A percentile compares a stretch with the other conserved stretches of the same genome.
These are phyloP conservation scores for Limonium bicolor DNA, from an alignment of 148 eudicot species.

Conservation along the genomic window DNA sequence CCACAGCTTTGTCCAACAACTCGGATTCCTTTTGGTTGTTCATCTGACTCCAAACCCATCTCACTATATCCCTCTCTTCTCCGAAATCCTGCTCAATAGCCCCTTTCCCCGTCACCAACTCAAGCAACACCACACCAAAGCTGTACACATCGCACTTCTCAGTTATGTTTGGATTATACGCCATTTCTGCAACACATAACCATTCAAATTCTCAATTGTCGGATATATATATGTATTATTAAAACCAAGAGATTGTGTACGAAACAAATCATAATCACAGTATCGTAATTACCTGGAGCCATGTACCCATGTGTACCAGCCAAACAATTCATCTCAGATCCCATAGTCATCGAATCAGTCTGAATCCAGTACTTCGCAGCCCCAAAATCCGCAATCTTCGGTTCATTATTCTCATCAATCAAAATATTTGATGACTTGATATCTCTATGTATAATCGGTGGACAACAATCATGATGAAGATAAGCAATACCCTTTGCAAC, in stretches of 20 bases:
- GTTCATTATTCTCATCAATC: slow-evolving; percentile 57
- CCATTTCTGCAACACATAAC: slow-evolving; percentile 39
- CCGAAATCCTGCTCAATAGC: slow-evolving; percentile 59
- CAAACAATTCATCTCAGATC: slow-evolving; percentile 26
- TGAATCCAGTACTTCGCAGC: slow-evolving; percentile 60
- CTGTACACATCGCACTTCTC: slow-evolving; percentile 84
- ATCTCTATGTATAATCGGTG: slow-evolving; percentile 67
- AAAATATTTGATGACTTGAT: slow-evolving; percentile 82
- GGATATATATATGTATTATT: no score
- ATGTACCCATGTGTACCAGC: slow-evolving; percentile 96
- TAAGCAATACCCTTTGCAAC: slow-evolving; percentile 83
- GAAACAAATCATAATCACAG: no score
- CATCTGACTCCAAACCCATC: slow-evolving; percentile 21
- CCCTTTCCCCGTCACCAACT: slow-evolving; percentile 57
- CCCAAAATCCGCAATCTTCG: slow-evolving; percentile 90
- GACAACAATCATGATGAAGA: slow-evolving; percentile 76
- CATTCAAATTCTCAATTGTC: no score
- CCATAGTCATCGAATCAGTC: slow-evolving; percentile 15
- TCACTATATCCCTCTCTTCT: slow-evolving; percentile 69
- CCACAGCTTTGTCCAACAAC: not conserved
- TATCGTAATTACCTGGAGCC: slow-evolving; percentile 71
- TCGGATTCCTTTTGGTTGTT: not conserved
- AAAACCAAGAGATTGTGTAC: no score
- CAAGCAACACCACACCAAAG: slow-evolving; percentile 80
- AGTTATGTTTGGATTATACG: slow-evolving; percentile 50